Evolutionary conservation across 371 early-diverging fungal genomes (phyloP).

Genomic region (Saksenaea oblongispora): DNA sequence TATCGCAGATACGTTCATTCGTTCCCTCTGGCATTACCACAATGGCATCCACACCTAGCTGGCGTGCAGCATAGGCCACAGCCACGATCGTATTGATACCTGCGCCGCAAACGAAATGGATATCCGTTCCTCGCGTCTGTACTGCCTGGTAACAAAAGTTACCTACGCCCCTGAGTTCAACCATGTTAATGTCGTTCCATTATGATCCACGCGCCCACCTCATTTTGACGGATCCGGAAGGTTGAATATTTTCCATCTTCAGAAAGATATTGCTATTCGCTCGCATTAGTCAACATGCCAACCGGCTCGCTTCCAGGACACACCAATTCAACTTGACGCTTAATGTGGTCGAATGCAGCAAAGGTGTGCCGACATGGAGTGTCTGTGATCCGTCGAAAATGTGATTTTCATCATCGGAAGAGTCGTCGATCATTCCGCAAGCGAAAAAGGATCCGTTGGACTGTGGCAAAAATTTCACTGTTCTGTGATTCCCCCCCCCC

Average conservation of each 20-base stretch:
- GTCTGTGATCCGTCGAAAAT: slow-evolving; percentile 21
- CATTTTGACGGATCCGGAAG: slow-evolving; percentile 76
- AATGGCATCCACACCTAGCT: slow-evolving; percentile 57
- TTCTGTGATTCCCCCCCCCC: no score
- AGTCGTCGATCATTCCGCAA: slow-evolving; percentile 31
- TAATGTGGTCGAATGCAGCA: slow-evolving; percentile 44
- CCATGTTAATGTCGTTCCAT: not conserved
- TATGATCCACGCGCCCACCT: slow-evolving; percentile 31
- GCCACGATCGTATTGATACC: slow-evolving; percentile 73
- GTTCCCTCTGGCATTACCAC: slow-evolving; percentile 62
- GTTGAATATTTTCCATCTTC: slow-evolving; percentile 76
- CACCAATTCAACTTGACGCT: slow-evolving; percentile 48
- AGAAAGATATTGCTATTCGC: slow-evolving; percentile 64
- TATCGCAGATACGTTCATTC: slow-evolving; percentile 52
- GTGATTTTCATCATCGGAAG: slow-evolving; percentile 43
- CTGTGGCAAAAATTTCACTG: no score
- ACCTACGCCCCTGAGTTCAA: slow-evolving; percentile 59
- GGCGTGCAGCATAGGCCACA: slow-evolving; percentile 68
- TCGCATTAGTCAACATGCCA: not conserved
- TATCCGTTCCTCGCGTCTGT: slow-evolving; percentile 48
- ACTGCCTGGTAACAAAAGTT: slow-evolving; percentile 59
- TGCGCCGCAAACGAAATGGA: slow-evolving; percentile 65
- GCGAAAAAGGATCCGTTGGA: slow-evolving; percentile 5
- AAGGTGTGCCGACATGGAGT: slow-evolving; percentile 49
- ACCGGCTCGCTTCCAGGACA: no score